Percentiles rank a stretch among this genome's conserved stretches.
These are phyloP conservation scores for Cavenderia fasciculata DNA, from an alignment of 78 protist genomes.

Conservation along the genomic window DNA sequence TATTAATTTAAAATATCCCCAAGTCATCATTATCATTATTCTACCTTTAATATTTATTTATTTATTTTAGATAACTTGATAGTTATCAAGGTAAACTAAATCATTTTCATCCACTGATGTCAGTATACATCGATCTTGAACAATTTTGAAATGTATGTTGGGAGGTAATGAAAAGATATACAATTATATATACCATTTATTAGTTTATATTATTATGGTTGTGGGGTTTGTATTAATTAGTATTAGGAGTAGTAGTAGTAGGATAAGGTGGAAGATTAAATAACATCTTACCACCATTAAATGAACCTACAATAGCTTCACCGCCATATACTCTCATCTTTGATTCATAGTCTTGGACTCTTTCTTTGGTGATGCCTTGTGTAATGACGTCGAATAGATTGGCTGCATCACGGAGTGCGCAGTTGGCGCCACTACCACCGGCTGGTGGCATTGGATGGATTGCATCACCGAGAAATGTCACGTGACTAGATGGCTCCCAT, in stretches of 20 bases:
- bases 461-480: conserved; percentile 28
- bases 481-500: conserved; percentile 23
- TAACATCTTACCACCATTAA: not conserved
- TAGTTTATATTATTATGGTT: no score
- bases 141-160: no score
- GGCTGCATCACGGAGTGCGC: conserved; percentile 1
- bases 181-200: no score
- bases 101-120: no score
- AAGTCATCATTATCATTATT: no score
- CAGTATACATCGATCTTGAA: no score
- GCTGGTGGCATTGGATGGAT: conserved; percentile 34
- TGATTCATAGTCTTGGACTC: not conserved
- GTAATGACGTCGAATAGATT: conserved; percentile 2
- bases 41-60: no score
- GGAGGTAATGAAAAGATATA: no score
- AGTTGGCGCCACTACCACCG: conserved; percentile 48
- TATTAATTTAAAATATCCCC: no score
- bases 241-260: not conserved
- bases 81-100: no score
- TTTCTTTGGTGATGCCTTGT: not conserved
- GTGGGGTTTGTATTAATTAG: not conserved
- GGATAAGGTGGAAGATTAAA: no score
- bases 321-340: conserved; percentile 8
- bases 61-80: no score
- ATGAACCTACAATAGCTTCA: not conserved